phyloP scores from a whole-genome alignment of 345 rosid genomes.

The Angophora floribunda region DNA sequence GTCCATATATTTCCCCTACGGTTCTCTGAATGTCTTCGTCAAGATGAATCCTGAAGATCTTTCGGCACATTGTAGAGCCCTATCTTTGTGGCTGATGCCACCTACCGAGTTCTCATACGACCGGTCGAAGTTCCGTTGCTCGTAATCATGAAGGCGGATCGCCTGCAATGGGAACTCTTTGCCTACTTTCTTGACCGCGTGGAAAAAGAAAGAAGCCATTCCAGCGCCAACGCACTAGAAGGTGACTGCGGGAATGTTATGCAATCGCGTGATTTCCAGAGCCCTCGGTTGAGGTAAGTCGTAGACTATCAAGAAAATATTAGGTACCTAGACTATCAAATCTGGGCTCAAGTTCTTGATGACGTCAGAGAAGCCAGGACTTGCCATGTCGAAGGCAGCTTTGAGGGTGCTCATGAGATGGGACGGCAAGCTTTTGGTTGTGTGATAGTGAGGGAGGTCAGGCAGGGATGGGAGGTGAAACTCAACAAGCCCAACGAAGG shows the following conservation, averaged over 20 bases:
- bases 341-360: slow-evolving; percentile 7
- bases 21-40: slow-evolving; percentile 14
- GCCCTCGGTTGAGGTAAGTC: slow-evolving; percentile 36
- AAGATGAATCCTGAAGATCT: slow-evolving; percentile 1
- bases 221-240: slow-evolving; percentile 1
- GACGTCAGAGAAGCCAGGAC: slow-evolving; percentile 4
- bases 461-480: slow-evolving; percentile 20
- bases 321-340: slow-evolving; percentile 4
- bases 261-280: slow-evolving; percentile 1
- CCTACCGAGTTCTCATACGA: neutral
- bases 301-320: slow-evolving; percentile 2
- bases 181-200: neutral
- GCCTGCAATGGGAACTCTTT: slow-evolving; percentile 3
- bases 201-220: neutral
- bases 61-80: neutral
- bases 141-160: neutral
- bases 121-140: neutral
- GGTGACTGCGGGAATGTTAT: slow-evolving; percentile 9
- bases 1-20: slow-evolving; percentile 23
- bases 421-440: slow-evolving; percentile 25
- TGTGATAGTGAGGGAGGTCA: slow-evolving; percentile 31
- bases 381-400: slow-evolving; percentile 16
- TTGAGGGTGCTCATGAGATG: slow-evolving; percentile 21
- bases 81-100: neutral
- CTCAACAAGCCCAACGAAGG: slow-evolving; percentile 20